phyloP scores from a whole-genome alignment of 257 asterid genomes.

The Solanum pimpinellifolium region DNA sequence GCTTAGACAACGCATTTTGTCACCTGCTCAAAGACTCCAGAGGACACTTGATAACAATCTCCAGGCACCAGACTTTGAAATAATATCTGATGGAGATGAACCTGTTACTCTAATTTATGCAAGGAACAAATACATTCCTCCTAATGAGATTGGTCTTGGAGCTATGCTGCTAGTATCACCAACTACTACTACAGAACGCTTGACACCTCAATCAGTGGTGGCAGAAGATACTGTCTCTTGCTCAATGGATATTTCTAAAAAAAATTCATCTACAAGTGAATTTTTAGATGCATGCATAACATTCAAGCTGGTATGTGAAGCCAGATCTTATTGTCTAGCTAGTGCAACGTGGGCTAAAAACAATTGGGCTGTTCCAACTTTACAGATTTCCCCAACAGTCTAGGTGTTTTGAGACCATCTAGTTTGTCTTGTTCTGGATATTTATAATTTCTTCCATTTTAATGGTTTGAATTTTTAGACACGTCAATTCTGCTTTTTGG shows the following conservation, averaged over 20 bases:
- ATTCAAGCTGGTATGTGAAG: background rate
- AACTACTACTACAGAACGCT: background rate
- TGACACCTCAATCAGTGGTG: no score
- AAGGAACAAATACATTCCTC: conserved; percentile 10
- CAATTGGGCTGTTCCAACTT: background rate
- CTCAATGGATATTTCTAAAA: background rate
- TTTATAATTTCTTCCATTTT: background rate
- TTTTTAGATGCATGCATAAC: background rate
- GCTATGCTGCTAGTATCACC: conserved; percentile 10
- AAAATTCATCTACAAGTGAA: background rate
- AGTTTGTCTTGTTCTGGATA: background rate
- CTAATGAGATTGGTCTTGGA: conserved; percentile 47
- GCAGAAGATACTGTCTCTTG: background rate
- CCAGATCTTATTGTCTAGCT: background rate
- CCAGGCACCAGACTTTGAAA: background rate
- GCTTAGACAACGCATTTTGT: conserved; percentile 10
- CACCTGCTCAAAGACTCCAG: conserved; percentile 22
- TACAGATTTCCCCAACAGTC: background rate
- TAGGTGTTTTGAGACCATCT: background rate
- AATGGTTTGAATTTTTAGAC: background rate
- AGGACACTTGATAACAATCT: conserved; percentile 5
- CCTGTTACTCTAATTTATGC: conserved; percentile 15
- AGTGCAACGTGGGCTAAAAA: background rate
- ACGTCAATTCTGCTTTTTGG: background rate
- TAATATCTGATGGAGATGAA: background rate